Conservation (phyloP, 805 yeast genomes). For the Candida vartiovaarae region DNA sequence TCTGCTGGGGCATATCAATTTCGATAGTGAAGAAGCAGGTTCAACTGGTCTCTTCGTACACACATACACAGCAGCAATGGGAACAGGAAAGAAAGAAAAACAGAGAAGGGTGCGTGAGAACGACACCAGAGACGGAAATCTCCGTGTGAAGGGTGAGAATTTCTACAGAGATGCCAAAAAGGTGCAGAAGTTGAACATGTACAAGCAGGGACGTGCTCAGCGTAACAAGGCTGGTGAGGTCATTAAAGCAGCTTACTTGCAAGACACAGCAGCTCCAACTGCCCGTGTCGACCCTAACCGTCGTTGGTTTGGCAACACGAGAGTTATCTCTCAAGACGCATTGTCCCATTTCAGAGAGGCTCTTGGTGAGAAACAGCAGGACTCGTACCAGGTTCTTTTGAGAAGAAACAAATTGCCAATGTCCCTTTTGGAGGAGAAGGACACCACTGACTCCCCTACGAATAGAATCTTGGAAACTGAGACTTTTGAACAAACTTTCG, state of each 20-base stretch:
- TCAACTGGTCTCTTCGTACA: neutral
- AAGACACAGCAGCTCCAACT: constrained; percentile 77
- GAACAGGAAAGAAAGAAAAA: constrained; percentile 88
- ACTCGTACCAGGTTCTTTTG: constrained; percentile 78
- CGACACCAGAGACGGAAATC: constrained; percentile 78
- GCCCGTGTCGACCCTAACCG: constrained; percentile 96
- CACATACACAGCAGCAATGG: constrained; percentile 44
- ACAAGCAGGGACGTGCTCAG: constrained; percentile 82
- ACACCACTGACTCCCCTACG: constrained; percentile 65
- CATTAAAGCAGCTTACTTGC: constrained; percentile 80
- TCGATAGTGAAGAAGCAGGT: neutral
- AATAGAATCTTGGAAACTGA: constrained; percentile 85
- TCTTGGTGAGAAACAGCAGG: constrained; percentile 75
- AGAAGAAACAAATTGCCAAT: constrained; percentile 91
- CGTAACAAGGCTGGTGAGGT: constrained; percentile 86
- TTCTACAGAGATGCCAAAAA: constrained; percentile 92
- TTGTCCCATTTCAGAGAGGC: constrained; percentile 91
- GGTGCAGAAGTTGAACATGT: constrained; percentile 86
- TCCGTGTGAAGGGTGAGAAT: constrained; percentile 94
- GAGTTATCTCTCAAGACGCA: constrained; percentile 97
- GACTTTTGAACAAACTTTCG: constrained; percentile 73
- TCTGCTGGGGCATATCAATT: too few relatives aligned
- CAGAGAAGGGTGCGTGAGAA: constrained; percentile 79
- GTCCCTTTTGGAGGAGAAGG: constrained; percentile 88
- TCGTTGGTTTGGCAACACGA: constrained; percentile 95